phyloP scores from a whole-genome alignment of 805 yeast genomes.

The Wickerhamiella shivajii region DNA sequence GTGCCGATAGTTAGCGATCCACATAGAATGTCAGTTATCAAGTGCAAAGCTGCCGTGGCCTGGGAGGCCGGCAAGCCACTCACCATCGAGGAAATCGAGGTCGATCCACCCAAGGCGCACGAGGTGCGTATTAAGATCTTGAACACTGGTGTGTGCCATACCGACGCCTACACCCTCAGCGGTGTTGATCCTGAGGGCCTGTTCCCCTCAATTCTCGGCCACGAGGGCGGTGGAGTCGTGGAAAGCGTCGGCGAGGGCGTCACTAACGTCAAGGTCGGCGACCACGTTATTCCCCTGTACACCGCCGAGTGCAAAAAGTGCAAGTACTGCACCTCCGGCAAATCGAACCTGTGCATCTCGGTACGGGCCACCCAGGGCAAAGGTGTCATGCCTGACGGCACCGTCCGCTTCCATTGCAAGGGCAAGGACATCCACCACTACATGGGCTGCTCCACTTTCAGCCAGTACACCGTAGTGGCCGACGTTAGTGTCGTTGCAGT shows the following conservation, averaged over 20 bases:
- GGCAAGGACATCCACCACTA: conserved; percentile 81
- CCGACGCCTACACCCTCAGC: conserved; percentile 91
- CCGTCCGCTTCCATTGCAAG: conserved; percentile 62
- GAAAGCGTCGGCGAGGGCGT: conserved; percentile 94
- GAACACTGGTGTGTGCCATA: conserved; percentile 94
- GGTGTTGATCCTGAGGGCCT: conserved; percentile 96
- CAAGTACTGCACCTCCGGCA: conserved; percentile 86
- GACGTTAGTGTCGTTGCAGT: conserved; percentile 94
- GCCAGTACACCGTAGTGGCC: conserved; percentile 95
- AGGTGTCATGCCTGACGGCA: conserved; percentile 98
- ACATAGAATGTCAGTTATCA: no score
- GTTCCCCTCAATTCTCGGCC: conserved; percentile 87
- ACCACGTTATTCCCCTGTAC: conserved; percentile 83
- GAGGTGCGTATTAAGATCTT: conserved; percentile 86
- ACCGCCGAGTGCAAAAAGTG: conserved; percentile 95
- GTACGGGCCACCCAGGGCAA: conserved; percentile 96
- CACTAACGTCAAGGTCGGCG: conserved; percentile 79
- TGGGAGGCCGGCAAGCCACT: conserved; percentile 80
- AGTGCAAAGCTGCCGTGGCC: conserved; percentile 93
- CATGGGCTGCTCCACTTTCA: conserved; percentile 97
- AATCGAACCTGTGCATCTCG: conserved; percentile 91
- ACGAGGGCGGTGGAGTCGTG: conserved; percentile 96
- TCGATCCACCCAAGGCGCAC: conserved; percentile 88
- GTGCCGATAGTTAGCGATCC: no score
- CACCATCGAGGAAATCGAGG: conserved; percentile 73